Percentiles rank a stretch among this genome's conserved stretches.
Evolutionary conservation across 176 grass and related monocot genomes (phyloP).

Genomic region (Musa itinerans): DNA sequence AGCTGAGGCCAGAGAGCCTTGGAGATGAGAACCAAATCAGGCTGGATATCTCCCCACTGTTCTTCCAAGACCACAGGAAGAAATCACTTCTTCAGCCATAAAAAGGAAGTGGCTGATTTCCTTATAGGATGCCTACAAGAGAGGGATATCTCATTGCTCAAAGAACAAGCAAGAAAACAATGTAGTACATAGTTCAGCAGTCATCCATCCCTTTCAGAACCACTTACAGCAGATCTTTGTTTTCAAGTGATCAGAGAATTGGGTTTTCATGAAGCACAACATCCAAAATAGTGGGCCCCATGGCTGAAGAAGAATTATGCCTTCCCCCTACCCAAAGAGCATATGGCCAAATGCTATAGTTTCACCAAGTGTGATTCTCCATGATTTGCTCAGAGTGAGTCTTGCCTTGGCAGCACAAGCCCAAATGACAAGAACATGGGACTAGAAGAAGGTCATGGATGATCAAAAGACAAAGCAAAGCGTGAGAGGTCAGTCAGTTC

Average conservation of each 20-base stretch:
- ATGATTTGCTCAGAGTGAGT: slow-evolving; percentile 18
- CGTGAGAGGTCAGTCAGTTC: neutral
- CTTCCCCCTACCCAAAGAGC: slow-evolving; percentile 13
- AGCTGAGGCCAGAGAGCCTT: neutral
- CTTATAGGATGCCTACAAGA: slow-evolving; percentile 45
- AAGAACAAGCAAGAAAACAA: slow-evolving; percentile 38
- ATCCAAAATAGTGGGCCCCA: slow-evolving; percentile 28
- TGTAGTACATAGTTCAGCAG: slow-evolving; percentile 30
- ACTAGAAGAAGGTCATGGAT: slow-evolving; percentile 17
- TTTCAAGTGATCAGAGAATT: slow-evolving; percentile 39
- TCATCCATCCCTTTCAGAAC: slow-evolving; percentile 31
- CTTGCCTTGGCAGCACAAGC: slow-evolving; percentile 15
- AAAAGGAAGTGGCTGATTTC: slow-evolving; percentile 54
- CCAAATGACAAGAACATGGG: slow-evolving; percentile 36
- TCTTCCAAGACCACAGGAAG: neutral
- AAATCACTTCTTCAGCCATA: slow-evolving; percentile 25
- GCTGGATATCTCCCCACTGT: neutral
- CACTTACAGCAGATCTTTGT: slow-evolving; percentile 39
- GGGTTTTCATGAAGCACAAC: slow-evolving; percentile 36
- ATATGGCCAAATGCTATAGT: slow-evolving; percentile 24
- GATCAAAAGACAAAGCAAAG: neutral
- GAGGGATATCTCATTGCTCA: slow-evolving; percentile 16
- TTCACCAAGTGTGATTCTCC: slow-evolving; percentile 23
- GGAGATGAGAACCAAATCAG: neutral
- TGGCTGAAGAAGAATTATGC: slow-evolving; percentile 22